Conservation (phyloP, 306 rosid genomes). For the Fragaria ananassa region DNA sequence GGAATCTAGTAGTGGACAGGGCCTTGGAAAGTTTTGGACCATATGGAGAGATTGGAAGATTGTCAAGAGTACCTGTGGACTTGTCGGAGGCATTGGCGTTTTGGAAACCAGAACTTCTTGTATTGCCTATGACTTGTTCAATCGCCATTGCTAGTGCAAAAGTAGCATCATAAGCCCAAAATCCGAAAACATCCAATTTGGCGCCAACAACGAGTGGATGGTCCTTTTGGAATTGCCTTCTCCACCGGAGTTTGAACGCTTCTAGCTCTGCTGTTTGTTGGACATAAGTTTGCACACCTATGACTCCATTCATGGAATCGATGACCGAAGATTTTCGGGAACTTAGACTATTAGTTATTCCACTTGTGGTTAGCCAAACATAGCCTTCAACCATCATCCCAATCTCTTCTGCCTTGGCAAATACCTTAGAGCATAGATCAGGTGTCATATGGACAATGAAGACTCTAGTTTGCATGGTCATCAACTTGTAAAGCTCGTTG, state of each 20-base stretch:
- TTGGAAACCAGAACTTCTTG: background rate
- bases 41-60: background rate
- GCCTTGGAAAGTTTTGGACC: constrained; percentile 11
- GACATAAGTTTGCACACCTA: constrained; percentile 47
- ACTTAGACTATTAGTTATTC: background rate
- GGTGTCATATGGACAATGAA: constrained; percentile 47
- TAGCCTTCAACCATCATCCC: background rate
- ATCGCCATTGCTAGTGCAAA: constrained; percentile 33
- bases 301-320: constrained; percentile 48
- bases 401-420: background rate
- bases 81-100: background rate
- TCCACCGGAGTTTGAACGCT: constrained; percentile 37
- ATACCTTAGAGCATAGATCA: background rate
- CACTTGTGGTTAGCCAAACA: background rate
- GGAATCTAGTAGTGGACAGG: constrained; percentile 15
- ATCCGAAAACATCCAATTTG: constrained; percentile 31
- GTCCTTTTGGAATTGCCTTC: constrained; percentile 25
- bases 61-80: background rate
- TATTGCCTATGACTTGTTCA: constrained; percentile 22
- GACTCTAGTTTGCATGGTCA: constrained; percentile 43
- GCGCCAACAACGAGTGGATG: constrained; percentile 23
- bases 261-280: constrained; percentile 23
- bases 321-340: background rate
- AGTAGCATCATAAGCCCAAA: constrained; percentile 54
- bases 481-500: constrained; percentile 41